phyloP scores from a whole-genome alignment of 441 rosid genomes.

The Arabidopsis hybrid region DNA sequence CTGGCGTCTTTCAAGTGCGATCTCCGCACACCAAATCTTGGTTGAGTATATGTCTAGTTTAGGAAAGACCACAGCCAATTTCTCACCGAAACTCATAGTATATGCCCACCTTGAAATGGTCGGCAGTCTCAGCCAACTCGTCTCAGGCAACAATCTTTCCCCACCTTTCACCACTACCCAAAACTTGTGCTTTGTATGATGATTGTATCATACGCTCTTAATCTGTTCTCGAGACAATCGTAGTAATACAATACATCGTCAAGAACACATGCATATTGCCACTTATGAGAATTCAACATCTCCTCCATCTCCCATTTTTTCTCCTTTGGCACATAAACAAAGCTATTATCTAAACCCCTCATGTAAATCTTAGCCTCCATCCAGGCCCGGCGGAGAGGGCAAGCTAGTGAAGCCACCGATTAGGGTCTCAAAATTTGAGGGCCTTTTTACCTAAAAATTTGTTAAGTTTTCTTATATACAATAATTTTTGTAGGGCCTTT shows the following conservation, averaged over 20 bases:
- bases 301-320: neutral
- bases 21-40: neutral
- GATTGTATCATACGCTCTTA: slow-evolving; percentile 9
- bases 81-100: neutral
- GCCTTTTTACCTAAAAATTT: no score
- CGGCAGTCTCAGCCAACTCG: neutral
- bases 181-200: neutral
- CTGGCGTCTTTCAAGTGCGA: neutral
- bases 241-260: slow-evolving; percentile 6
- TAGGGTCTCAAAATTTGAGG: no score
- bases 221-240: neutral
- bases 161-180: neutral
- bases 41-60: neutral
- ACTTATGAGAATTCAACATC: neutral
- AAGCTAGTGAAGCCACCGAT: no score
- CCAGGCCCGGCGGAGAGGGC: no score
- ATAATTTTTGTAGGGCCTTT: no score
- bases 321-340: neutral
- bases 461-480: no score
- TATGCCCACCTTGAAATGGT: neutral
- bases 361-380: neutral
- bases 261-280: neutral
- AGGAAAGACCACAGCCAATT: neutral
- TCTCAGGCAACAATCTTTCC: neutral
- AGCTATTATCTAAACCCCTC: neutral